Percentiles rank a stretch among this genome's conserved stretches.
phyloP scores from a whole-genome alignment of 2,329 filamentous ascomycete species.

The Teratosphaeria gauchensis region DNA sequence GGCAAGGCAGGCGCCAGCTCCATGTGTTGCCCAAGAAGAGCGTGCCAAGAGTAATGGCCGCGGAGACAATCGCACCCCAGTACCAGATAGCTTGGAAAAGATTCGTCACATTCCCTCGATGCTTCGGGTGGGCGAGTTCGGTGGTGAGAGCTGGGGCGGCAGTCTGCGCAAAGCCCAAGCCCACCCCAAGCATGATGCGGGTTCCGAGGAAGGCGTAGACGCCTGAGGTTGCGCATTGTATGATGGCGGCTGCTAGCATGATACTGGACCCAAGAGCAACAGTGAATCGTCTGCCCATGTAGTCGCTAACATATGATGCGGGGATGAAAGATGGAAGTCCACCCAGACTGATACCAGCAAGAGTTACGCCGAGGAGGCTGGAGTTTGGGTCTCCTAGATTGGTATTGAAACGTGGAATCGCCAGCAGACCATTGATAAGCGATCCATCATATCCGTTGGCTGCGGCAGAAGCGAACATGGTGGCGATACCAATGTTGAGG shows the following conservation, averaged over 20 bases:
- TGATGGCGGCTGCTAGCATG: background rate
- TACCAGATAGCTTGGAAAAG: too few species aligned
- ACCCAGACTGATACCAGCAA: background rate
- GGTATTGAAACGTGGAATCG: background rate
- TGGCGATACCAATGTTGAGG: too few species aligned
- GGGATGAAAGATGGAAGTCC: background rate
- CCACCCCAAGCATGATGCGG: too few species aligned
- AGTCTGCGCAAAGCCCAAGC: too few species aligned
- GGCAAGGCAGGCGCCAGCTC: too few species aligned
- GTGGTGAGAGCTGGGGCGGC: too few species aligned
- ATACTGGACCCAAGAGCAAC: background rate
- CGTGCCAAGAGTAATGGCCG: too few species aligned
- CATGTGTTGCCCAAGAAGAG: too few species aligned
- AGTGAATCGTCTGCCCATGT: background rate
- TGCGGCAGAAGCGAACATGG: background rate
- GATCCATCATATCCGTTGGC: background rate
- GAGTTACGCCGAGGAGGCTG: background rate
- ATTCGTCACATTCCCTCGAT: too few species aligned
- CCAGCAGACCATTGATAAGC: background rate
- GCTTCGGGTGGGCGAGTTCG: too few species aligned
- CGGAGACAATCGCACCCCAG: too few species aligned
- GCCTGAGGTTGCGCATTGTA: slow-evolving; percentile 22
- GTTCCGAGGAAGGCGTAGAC: too few species aligned
- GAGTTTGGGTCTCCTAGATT: background rate
- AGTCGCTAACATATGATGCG: background rate